phyloP scores from a whole-genome alignment of 306 rosid genomes.

The Cucumis melo region DNA sequence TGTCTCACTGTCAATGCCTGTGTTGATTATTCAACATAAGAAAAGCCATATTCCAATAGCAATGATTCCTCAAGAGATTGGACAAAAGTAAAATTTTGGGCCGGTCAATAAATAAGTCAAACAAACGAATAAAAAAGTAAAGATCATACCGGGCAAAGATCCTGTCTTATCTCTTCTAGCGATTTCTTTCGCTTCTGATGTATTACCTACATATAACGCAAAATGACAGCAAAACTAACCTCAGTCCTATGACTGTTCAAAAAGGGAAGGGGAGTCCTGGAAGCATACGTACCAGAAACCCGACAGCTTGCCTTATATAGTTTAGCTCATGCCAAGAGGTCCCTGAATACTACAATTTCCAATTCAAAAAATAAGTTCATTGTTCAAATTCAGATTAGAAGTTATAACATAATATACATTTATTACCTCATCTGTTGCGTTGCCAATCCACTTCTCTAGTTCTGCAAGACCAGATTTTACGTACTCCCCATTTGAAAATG shows the following conservation, averaged over 20 bases:
- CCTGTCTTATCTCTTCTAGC: constrained; percentile 73
- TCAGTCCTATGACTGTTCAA: neutral
- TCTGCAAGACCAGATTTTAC: constrained; percentile 94
- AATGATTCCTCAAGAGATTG: neutral
- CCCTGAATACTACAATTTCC: constrained; percentile 75
- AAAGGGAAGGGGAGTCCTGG: neutral
- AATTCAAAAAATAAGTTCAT: neutral
- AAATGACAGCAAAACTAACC: neutral
- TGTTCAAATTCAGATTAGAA: neutral
- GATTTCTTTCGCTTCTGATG: constrained; percentile 96
- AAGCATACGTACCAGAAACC: constrained; percentile 67
- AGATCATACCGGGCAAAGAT: constrained; percentile 84
- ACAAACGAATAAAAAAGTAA: neutral
- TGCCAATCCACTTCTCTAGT: constrained; percentile 86
- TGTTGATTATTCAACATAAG: constrained; percentile 18
- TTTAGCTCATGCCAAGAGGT: constrained; percentile 97
- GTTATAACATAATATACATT: neutral
- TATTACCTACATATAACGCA: constrained; percentile 49
- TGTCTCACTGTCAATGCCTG: constrained; percentile 94
- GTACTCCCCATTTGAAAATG: constrained; percentile 96
- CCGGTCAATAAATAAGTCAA: neutral
- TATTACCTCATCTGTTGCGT: constrained; percentile 63
- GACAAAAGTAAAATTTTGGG: too few species aligned
- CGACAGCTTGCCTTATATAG: constrained; percentile 92
- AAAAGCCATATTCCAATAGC: neutral